Evolutionary conservation across 495 filamentous ascomycete species (phyloP).

Genomic region (Clavariopsis aquatica): DNA sequence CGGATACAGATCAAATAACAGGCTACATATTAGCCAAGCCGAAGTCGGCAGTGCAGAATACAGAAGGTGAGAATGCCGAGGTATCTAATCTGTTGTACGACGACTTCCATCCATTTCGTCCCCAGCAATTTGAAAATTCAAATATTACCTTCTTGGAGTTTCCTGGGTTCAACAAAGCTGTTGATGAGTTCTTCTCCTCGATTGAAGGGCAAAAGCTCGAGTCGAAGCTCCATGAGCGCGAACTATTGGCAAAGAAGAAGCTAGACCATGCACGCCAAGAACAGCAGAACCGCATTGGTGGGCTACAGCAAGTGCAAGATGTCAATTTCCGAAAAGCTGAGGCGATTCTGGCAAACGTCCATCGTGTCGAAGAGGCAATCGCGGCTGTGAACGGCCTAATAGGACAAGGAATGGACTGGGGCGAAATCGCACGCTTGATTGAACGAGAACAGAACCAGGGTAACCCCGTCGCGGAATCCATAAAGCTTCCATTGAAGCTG

Average conservation of each 20-base stretch:
- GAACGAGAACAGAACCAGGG: slow-evolving; percentile 77
- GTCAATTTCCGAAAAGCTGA: slow-evolving; percentile 85
- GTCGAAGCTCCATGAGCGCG: slow-evolving; percentile 75
- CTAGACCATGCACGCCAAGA: slow-evolving; percentile 78
- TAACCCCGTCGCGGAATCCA: slow-evolving; percentile 84
- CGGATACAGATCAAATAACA: slow-evolving; percentile 56
- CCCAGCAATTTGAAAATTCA: slow-evolving; percentile 73
- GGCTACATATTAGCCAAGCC: slow-evolving; percentile 90
- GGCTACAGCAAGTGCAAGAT: slow-evolving; percentile 73
- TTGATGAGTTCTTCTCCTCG: slow-evolving; percentile 95
- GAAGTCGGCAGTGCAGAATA: slow-evolving; percentile 35
- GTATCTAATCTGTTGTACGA: slow-evolving; percentile 69
- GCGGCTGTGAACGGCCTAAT: slow-evolving; percentile 87
- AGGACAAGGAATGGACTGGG: slow-evolving; percentile 95
- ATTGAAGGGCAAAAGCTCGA: slow-evolving; percentile 92
- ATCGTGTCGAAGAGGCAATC: slow-evolving; percentile 87
- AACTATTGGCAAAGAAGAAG: slow-evolving; percentile 77
- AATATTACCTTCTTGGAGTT: slow-evolving; percentile 68
- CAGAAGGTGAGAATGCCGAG: slow-evolving; percentile 32
- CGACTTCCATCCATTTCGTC: slow-evolving; percentile 93
- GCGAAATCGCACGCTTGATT: slow-evolving; percentile 81
- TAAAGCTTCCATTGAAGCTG: slow-evolving; percentile 84
- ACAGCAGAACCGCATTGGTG: slow-evolving; percentile 79
- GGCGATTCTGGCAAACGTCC: slow-evolving; percentile 84
- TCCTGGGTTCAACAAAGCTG: slow-evolving; percentile 84